Evolutionary conservation across 192 early-diverging fungal species (phyloP).

Genomic region (Chytriomyces sp.): DNA sequence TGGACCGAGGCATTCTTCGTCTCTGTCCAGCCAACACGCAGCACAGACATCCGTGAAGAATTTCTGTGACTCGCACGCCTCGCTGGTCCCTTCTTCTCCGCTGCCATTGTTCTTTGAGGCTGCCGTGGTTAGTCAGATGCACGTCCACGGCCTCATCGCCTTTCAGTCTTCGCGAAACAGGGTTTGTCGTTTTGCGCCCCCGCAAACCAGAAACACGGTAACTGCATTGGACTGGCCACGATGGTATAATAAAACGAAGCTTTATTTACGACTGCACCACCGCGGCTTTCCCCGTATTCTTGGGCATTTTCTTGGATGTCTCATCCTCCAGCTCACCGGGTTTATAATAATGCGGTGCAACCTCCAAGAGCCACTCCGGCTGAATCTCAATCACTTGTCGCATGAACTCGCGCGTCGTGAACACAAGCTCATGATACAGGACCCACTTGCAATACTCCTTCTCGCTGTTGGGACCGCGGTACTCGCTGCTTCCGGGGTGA

Average conservation of each 20-base stretch:
- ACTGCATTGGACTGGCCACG: too few species aligned
- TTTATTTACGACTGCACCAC: neutral
- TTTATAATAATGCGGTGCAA: constrained; percentile 81
- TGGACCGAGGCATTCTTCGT: too few species aligned
- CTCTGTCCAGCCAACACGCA: constrained; percentile 94
- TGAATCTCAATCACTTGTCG: constrained; percentile 91
- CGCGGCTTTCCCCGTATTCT: constrained; percentile 40
- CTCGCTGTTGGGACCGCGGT: constrained; percentile 34
- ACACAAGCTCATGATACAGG: constrained; percentile 89
- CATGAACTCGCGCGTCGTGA: constrained; percentile 96
- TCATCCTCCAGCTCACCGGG: constrained; percentile 63
- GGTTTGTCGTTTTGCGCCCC: neutral
- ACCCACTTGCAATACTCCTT: constrained; percentile 85
- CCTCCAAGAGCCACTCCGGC: constrained; percentile 81
- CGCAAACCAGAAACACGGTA: too few species aligned
- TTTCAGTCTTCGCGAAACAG: too few species aligned
- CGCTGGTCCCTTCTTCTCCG: constrained; percentile 32
- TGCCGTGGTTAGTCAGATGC: constrained; percentile 54
- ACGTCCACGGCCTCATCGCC: too few species aligned
- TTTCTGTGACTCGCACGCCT: constrained; percentile 87
- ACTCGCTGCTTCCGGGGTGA: constrained; percentile 85
- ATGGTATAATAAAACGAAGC: too few species aligned
- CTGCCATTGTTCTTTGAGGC: neutral
- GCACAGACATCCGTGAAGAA: constrained; percentile 94
- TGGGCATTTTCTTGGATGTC: constrained; percentile 48